phyloP scores from a whole-genome alignment of 2,329 filamentous ascomycete genomes.

The Phaeomoniella chlamydospora region DNA sequence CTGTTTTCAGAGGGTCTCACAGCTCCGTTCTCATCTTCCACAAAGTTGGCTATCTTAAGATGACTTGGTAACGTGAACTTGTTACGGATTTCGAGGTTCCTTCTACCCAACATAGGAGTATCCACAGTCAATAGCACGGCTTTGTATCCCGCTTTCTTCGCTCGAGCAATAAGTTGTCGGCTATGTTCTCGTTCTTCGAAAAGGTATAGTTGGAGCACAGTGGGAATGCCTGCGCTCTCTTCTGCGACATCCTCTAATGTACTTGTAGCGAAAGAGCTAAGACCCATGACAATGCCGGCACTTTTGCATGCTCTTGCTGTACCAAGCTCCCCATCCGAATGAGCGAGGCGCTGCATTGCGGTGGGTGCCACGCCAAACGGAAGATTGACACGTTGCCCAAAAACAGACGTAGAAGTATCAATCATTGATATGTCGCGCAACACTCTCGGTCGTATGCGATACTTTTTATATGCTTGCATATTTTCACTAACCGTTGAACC shows the following conservation, averaged over 20 bases:
- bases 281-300: constrained; percentile 29
- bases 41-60: too few species aligned
- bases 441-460: constrained; percentile 27
- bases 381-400: constrained; percentile 28
- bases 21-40: too few species aligned
- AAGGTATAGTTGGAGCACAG: constrained; percentile 40
- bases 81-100: too few species aligned
- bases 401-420: constrained; percentile 27
- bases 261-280: constrained; percentile 32
- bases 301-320: constrained; percentile 32
- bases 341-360: constrained; percentile 38
- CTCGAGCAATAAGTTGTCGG: constrained; percentile 24
- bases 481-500: constrained; percentile 39
- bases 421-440: constrained; percentile 20
- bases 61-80: too few species aligned
- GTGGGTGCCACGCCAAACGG: constrained; percentile 40
- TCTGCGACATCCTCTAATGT: constrained; percentile 29
- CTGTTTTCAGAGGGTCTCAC: too few species aligned
- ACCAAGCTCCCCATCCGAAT: constrained; percentile 36
- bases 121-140: constrained; percentile 43
- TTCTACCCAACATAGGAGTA: constrained; percentile 35
- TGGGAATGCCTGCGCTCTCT: constrained; percentile 23
- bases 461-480: constrained; percentile 34
- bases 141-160: constrained; percentile 35
- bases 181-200: constrained; percentile 32